phyloP scores from a whole-genome alignment of 2,329 filamentous ascomycete species.

The Sporothrix globosa region DNA sequence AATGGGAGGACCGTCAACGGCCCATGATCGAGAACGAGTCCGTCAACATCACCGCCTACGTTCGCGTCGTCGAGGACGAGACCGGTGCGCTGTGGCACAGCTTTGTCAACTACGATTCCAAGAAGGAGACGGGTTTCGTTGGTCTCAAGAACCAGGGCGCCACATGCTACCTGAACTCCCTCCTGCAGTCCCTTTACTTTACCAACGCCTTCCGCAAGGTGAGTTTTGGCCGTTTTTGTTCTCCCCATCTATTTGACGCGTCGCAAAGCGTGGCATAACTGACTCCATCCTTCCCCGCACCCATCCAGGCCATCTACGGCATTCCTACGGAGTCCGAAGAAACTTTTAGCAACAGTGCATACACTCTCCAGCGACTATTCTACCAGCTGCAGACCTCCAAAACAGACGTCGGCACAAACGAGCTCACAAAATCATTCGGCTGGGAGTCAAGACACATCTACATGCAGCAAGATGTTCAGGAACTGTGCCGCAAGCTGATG shows the following conservation, averaged over 20 bases:
- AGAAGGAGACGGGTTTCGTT: slow-evolving; percentile 96
- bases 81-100: slow-evolving; percentile 91
- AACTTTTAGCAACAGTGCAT: slow-evolving; percentile 83
- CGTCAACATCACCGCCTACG: slow-evolving; percentile 80
- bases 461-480: slow-evolving; percentile 97
- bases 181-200: slow-evolving; percentile 82
- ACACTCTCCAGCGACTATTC: slow-evolving; percentile 89
- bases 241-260: not conserved
- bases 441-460: slow-evolving; percentile 99
- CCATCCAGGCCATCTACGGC: slow-evolving; percentile 82
- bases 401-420: slow-evolving; percentile 82
- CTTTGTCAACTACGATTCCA: slow-evolving; percentile 96
- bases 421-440: slow-evolving; percentile 94
- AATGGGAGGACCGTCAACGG: slow-evolving; percentile 66
- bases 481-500: slow-evolving; percentile 94
- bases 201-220: slow-evolving; percentile 94
- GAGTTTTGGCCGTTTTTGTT: not conserved
- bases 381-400: slow-evolving; percentile 90
- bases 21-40: slow-evolving; percentile 77
- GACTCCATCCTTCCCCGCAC: not conserved
- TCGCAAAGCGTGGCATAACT: not conserved
- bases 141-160: slow-evolving; percentile 96
- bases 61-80: slow-evolving; percentile 81
- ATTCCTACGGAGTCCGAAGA: slow-evolving; percentile 90
- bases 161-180: slow-evolving; percentile 84